phyloP scores from a whole-genome alignment of 2,329 filamentous ascomycete genomes.

The Ophiostoma novo-ulmi region DNA sequence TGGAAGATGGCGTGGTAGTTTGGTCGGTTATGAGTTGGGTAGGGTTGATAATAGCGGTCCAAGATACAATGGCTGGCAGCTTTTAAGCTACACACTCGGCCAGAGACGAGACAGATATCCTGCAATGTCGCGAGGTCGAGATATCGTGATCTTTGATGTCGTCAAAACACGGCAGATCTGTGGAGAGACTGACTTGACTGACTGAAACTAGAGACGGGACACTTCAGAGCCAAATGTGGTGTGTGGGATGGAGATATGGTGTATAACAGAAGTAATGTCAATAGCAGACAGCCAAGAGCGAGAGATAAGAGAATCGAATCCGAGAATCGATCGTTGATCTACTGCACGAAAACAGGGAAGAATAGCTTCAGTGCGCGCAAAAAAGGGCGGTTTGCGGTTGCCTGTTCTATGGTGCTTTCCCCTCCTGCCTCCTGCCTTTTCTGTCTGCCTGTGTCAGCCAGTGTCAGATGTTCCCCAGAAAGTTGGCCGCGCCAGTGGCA shows the following conservation, averaged over 20 bases:
- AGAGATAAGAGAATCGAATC: not conserved
- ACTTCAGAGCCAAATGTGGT: not conserved
- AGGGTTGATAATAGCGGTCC: too few species aligned
- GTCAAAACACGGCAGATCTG: not conserved
- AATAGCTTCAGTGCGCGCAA: not conserved
- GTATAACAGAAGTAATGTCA: not conserved
- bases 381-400: not conserved
- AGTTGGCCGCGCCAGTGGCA: slow-evolving; percentile 9
- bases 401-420: not conserved
- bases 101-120: not conserved
- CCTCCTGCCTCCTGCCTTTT: too few species aligned
- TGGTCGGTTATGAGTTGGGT: not conserved
- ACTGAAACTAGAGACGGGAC: not conserved
- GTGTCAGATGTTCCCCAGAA: not conserved
- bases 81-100: not conserved
- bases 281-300: not conserved
- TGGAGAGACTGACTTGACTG: not conserved
- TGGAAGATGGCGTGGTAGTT: not conserved
- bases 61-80: not conserved
- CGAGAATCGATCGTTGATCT: not conserved
- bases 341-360: not conserved
- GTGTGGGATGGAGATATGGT: not conserved
- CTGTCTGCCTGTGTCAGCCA: not conserved
- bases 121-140: not conserved
- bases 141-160: not conserved